phyloP scores from a whole-genome alignment of 164 flowering plant species.

The Umbilicus rupestris region DNA sequence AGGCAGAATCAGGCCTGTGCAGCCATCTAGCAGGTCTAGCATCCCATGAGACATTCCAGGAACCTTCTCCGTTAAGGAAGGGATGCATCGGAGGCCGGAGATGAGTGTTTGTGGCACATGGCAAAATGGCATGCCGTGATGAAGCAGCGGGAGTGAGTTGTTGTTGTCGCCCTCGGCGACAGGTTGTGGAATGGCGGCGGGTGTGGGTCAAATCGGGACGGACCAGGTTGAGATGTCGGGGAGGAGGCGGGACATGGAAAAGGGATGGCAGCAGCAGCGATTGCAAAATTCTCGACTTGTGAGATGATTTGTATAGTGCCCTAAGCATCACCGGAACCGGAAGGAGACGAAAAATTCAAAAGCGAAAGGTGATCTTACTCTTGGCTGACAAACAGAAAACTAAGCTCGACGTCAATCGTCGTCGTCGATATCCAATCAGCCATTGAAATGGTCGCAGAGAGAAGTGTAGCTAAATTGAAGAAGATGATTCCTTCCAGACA shows the following conservation, averaged over 20 bases:
- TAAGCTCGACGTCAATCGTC: not conserved
- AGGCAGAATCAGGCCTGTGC: constrained; percentile 70
- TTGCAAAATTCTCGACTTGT: not conserved
- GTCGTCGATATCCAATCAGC: not conserved
- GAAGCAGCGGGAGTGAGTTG: not conserved
- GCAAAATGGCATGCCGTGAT: not conserved
- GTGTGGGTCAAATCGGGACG: not conserved
- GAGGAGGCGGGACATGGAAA: not conserved
- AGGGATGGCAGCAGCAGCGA: not conserved
- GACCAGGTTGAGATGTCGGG: not conserved
- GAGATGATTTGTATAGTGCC: not conserved
- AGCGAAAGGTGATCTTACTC: no score
- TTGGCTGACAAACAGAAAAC: no score
- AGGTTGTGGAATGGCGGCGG: not conserved
- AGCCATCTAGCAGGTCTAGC: constrained; percentile 87
- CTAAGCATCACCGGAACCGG: constrained; percentile 1
- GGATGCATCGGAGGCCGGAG: not conserved
- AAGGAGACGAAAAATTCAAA: not conserved
- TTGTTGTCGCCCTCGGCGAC: not conserved
- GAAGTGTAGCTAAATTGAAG: no score
- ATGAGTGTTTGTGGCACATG: not conserved
- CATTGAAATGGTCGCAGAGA: not conserved
- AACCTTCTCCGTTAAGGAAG: constrained; percentile 55
- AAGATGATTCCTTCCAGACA: no score
- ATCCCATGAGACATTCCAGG: constrained; percentile 85